Base-by-base conservation (phyloP, 1,139 yeast species). In the Wickerhamiella infanticola region DNA sequence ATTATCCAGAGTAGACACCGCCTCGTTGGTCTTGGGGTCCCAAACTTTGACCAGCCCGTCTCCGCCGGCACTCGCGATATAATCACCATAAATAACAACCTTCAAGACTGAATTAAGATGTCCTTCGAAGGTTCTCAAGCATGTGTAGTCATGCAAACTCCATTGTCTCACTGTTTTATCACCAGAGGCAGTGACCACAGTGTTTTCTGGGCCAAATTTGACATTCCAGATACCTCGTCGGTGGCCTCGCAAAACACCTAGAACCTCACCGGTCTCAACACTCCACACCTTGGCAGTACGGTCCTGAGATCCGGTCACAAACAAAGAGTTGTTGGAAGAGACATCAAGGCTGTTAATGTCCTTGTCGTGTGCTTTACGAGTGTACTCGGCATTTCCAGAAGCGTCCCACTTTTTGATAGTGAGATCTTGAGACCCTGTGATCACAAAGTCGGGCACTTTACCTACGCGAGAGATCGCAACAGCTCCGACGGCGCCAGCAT, bases 301-400 rank as follows among this genome's bases (percentile, higher is more conserved):
- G 61, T 90, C 99, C 62, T 83, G 94, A n/a, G 95, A 83, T 1
- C 95, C 97, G 3, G 96, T 81, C 1, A 95, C 97, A 58, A 90
- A 78, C 50, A 72, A 69, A 53, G 80, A 81, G 63, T 90, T 94
- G 58, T 88, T 86, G 9, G 96, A 95, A 5, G 96, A 73, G 2
- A 90, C 70, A 53, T 85, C 95, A 45, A 93, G 66, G 3, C 93
- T 75, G 58, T 90, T 93, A 49, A 90, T 88, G 62, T 90, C 96
- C 62, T 90, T 90, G 47, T 90, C 98, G 62, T 90, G 99, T 0
- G 96, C 98, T 58, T 90, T 77, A 67, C 96, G 75, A 0, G 98
- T 90, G 63, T 81, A 90, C 45, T 48, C 54, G 9, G 56, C 56
- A 50, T 47, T 5, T 47, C 58, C 47, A 66, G 67, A 13, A 86